Evolutionary conservation across 78 protist genomes (phyloP), one percentile per base, ranked within the genome.

Genomic region (Emiliania huxleyi): DNA sequence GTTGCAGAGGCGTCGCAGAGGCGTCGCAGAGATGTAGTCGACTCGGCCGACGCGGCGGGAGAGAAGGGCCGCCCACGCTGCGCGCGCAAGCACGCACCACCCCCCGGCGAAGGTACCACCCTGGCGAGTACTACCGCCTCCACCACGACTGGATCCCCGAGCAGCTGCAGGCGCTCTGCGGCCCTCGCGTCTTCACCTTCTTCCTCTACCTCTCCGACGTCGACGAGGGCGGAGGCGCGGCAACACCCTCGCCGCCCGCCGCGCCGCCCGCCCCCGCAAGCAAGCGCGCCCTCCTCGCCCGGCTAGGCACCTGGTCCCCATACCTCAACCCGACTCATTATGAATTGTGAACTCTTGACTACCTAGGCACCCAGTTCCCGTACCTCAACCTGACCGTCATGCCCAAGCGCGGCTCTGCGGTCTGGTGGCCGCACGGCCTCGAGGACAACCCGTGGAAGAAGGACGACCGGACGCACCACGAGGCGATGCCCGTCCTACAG

Each of bases 131-230:
- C 46, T 77, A 77, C 46, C 44, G 85, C 19, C 85, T 37, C 35
- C 85, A 77, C 46, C 85, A 77, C 85, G 85, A 77, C 46, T 77
- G 46, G 48, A 77, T 77, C 2, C 85, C 85, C 42, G 85, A 77
- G 85, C 44, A 40, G 85, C 33, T 77, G 48, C 33, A 35, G 37
- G n/a, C 26, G 38, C 85, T 6, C 29, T 40, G 48, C 48, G 89
- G 89, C 23, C 48, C 52, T 21, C 89, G 89, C 89, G 89, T 44
- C 18, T 81, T 19, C 89, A 81, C 89, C 25, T 81, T 81, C 22
- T 81, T 81, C 89, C 52, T 81, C 15, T 81, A 81, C 89, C 38
- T 81, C 21, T 23, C 37, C 26, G 89, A 81, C 56, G 89, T 81
- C 29, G 56, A 43, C 23, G 89, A 81, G 37, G 89, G 89, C 40